A percentile compares a stretch with the other conserved stretches of the same genome.
Evolutionary conservation across 306 rosid genomes (phyloP).

Genomic region (Notholithocarpus densiflorus): DNA sequence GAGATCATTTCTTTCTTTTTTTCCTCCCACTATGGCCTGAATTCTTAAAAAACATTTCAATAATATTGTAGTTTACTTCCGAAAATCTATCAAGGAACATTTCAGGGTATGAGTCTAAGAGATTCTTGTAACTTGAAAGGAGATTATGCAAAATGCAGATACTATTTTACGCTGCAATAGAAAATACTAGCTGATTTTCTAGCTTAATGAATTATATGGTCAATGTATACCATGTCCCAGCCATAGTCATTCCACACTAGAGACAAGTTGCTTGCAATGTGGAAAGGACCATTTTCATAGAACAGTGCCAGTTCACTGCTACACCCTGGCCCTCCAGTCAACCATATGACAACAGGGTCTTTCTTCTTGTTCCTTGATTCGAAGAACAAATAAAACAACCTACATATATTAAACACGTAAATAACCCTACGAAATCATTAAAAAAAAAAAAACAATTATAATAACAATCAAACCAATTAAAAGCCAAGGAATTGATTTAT

Average conservation of each 20-base stretch:
- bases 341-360: conserved; percentile 83
- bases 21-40: too few relatives aligned
- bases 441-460: too few relatives aligned
- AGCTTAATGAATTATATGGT: background rate
- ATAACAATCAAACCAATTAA: too few relatives aligned
- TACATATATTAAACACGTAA: conserved; percentile 19
- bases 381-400: conserved; percentile 93
- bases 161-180: background rate
- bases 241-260: conserved; percentile 85
- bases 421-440: too few relatives aligned
- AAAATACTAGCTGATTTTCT: background rate
- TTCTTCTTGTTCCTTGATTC: conserved; percentile 63
- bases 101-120: background rate
- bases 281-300: conserved; percentile 92
- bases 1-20: too few relatives aligned
- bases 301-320: conserved; percentile 89
- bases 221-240: conserved; percentile 69
- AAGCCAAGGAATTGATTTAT: too few relatives aligned
- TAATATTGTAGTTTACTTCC: background rate
- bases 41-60: too few relatives aligned
- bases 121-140: background rate
- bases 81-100: background rate
- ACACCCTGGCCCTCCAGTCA: conserved; percentile 97
- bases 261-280: conserved; percentile 56
- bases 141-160: background rate